Percentiles rank a stretch among this genome's conserved stretches.
Conservation (phyloP, 108 stramenopile genomes). For the Chaetoceros muelleri region DNA sequence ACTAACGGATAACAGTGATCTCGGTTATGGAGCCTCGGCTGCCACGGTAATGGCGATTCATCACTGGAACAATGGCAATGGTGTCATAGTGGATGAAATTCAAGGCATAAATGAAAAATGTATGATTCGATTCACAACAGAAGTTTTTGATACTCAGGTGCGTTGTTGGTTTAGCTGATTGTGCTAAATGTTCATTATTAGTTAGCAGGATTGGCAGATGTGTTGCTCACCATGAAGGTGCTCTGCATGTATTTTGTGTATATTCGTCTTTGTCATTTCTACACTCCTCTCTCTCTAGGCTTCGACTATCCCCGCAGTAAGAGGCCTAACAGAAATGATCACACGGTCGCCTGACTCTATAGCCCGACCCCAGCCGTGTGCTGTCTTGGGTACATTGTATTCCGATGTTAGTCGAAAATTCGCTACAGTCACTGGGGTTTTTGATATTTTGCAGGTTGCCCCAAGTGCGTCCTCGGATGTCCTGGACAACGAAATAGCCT, state of each 20-base stretch:
- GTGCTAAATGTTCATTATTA: no score
- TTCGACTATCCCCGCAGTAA: not conserved
- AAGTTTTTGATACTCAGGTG: not conserved
- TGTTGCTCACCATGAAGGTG: no score
- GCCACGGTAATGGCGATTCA: slow-evolving; percentile 8
- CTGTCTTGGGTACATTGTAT: not conserved
- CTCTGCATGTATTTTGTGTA: no score
- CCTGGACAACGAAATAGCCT: not conserved
- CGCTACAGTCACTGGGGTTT: slow-evolving; percentile 3
- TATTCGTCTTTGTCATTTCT: no score
- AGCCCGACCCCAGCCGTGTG: slow-evolving; percentile 1
- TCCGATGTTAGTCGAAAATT: not conserved
- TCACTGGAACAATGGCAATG: slow-evolving; percentile 14
- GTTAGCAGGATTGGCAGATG: no score
- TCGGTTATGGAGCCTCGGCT: not conserved
- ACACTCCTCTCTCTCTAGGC: no score
- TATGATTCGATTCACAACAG: slow-evolving; percentile 7
- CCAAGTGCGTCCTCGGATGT: not conserved
- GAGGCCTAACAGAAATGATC: not conserved
- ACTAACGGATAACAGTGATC: not conserved
- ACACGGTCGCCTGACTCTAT: not conserved
- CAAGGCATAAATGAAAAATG: slow-evolving; percentile 6
- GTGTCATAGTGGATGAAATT: slow-evolving; percentile 2
- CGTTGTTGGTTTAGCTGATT: no score
- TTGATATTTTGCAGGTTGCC: slow-evolving; percentile 2